Base-by-base conservation (phyloP, 192 early-diverging fungal species). In the Entrophospora sp. region DNA sequence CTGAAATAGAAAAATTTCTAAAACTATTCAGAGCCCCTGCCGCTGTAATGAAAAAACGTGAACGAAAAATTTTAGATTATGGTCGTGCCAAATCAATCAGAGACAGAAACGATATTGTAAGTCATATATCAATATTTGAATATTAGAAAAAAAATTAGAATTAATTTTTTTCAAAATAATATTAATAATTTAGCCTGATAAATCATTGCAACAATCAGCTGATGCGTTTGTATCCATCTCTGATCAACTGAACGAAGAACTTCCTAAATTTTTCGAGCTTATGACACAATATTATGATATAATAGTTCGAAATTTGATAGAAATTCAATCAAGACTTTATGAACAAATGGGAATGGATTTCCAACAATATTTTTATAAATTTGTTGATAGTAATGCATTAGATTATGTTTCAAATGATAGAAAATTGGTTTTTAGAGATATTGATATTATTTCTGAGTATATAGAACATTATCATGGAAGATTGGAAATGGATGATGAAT, bases 31-130 rank as follows among this genome's bases (percentile, higher is more conserved):
- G 80, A 37, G 83, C 81, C 12, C 90, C 88, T 8, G 66, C 75
- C 18, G 76, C 85, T 38, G 78, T 92, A 6, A 89, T 92, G 68
- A 78, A 83, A 52, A 92, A 90, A 60, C 73, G 90, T 16, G 80
- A 85, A 2, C 76, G 80, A 43, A 92, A 92, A 61, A 58, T 83
- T 32, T 60, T 92, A 30, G 90, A 92, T 61, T 83, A 85, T 72
- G 88, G 90, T 52, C 71, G 85, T 24, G 87, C 75, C 1, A 75
- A 72, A 49, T 74, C 78, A 30, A 82, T 90, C 53, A 75, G 78
- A 48, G 71, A 71, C 7, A 80, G 80, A 49, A 85, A 85, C 0
- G 85, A 86, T 62, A 67, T 74, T 63, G 82, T 84, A 71, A 49
- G 63, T 48, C 8, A 7, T 2, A 13, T 25, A 37, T 5, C n/a